Base-by-base conservation (phyloP, 2,329 filamentous ascomycete genomes). In the Colletotrichum lentis region DNA sequence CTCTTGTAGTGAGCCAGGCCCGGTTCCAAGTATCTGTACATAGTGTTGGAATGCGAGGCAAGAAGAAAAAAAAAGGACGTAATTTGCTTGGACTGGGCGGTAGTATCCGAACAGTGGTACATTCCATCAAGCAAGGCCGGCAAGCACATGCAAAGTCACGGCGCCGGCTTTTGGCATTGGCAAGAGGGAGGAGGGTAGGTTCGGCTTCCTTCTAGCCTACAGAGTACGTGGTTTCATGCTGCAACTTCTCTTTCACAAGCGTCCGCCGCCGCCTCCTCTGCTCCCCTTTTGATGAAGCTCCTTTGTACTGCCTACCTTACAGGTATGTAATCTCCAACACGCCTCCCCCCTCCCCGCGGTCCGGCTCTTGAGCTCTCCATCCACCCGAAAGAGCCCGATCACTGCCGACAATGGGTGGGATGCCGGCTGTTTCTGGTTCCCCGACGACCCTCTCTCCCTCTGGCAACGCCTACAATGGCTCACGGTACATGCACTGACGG, bases 371-470 rank as follows among this genome's bases (percentile, higher is more conserved):
- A 61, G 64, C 63, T 68, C 62, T 77, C 76, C 74, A 56, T 77
- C 73, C 73, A 74, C 71, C 76, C 77, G 77, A 79, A 75, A 72
- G 63, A 76, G 73, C 73, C 76, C 76, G 76, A 74, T 74, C 72
- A 73, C 69, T 77, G 74, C 77, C 77, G 77, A 78, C 56, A 35
- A 55, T 27, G 60, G 53, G 57, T 62, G 66, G 60, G 18, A 47
- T 47, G 41, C 52, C 59, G 20, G 64, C 52, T 64, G 53, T 37
- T 67, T 55, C 56, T 59, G 31, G 56, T 53, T 58, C 60, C 50
- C 24, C 20, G 53, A 61, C 43, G 31, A 22, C 20, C 10, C 16
- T 46, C 16, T 35, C 50, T n/a, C 31, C 50, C 50, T 24, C 27
- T 11, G 10, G 50, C 27, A 20, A 53, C 27, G 37, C 14, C 35